Evolutionary conservation across 148 eudicot species (phyloP).

Genomic region (Amaranthus palmeri): DNA sequence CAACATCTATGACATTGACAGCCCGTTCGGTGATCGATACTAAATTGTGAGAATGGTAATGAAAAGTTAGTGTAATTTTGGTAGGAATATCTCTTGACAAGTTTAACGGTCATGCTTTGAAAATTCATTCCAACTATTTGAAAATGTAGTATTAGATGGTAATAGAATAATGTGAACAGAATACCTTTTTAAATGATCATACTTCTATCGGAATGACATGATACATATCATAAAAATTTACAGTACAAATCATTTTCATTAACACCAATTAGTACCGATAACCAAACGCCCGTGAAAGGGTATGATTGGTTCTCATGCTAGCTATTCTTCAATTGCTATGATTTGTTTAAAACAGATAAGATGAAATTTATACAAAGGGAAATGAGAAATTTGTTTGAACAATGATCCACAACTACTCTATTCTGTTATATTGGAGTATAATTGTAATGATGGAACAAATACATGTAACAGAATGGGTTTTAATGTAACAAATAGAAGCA

Average conservation of each 20-base stretch:
- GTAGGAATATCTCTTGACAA: no score
- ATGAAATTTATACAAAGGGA: not conserved
- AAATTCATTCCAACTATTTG: not conserved
- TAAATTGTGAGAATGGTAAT: no score
- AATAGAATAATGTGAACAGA: no score
- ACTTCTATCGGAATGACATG: no score
- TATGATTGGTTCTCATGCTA: not conserved
- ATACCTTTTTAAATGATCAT: no score
- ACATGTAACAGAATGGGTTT: conserved; percentile 1
- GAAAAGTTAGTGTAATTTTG: no score
- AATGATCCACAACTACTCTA: not conserved
- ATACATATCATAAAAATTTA: no score
- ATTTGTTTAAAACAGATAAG: not conserved
- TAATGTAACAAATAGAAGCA: not conserved
- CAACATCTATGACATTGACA: not conserved
- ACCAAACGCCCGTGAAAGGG: not conserved
- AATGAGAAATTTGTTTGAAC: not conserved
- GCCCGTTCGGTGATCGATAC: not conserved
- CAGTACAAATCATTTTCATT: no score
- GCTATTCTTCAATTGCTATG: not conserved
- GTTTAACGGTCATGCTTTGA: no score
- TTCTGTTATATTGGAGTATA: conserved; percentile 12
- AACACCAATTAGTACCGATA: no score
- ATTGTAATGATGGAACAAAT: conserved; percentile 11
- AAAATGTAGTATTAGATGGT: not conserved